Conservation (phyloP, 768 basidiomycete genomes). For the Myochromella boudieri region DNA sequence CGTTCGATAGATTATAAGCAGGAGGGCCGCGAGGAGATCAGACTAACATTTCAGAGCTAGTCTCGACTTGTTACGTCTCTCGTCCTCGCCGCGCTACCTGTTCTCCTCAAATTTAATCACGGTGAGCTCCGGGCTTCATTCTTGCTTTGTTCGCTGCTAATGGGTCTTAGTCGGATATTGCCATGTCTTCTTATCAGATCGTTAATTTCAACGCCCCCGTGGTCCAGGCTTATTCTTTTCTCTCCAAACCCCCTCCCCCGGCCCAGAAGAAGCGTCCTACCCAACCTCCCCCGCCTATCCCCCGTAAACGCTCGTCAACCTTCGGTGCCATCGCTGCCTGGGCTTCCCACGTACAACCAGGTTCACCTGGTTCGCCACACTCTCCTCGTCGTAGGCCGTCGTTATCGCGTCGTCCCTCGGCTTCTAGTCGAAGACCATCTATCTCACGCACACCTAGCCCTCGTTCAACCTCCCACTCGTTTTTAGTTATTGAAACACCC, state of each 20-base stretch:
- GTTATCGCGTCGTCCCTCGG: slow-evolving; percentile 23
- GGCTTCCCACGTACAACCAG: slow-evolving; percentile 68
- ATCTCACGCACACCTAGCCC: slow-evolving; percentile 31
- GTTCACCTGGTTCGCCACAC: slow-evolving; percentile 52
- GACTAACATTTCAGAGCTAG: slow-evolving; percentile 12
- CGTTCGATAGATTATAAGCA: slow-evolving; percentile 5
- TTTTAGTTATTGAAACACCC: slow-evolving; percentile 44
- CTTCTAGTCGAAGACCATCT: slow-evolving; percentile 28
- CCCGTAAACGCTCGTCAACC: slow-evolving; percentile 37
- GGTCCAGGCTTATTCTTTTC: slow-evolving; percentile 37
- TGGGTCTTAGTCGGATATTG: neutral
- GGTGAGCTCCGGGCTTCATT: neutral
- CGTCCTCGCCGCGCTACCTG: neutral
- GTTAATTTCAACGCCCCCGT: slow-evolving; percentile 1
- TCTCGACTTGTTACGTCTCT: slow-evolving; percentile 11
- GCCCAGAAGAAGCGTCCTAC: slow-evolving; percentile 34
- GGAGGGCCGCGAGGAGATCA: neutral
- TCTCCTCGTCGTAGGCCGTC: slow-evolving; percentile 38
- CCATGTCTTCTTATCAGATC: slow-evolving; percentile 9
- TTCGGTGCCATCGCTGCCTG: slow-evolving; percentile 55
- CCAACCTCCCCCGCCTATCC: slow-evolving; percentile 28
- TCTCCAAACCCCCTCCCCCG: slow-evolving; percentile 40
- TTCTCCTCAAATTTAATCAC: neutral
- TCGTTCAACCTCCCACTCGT: slow-evolving; percentile 45
- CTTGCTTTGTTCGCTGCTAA: slow-evolving; percentile 10